A percentile compares a stretch with the other conserved stretches of the same genome.
Conservation (phyloP, 495 filamentous ascomycete genomes). For the Margaritispora aquatica region DNA sequence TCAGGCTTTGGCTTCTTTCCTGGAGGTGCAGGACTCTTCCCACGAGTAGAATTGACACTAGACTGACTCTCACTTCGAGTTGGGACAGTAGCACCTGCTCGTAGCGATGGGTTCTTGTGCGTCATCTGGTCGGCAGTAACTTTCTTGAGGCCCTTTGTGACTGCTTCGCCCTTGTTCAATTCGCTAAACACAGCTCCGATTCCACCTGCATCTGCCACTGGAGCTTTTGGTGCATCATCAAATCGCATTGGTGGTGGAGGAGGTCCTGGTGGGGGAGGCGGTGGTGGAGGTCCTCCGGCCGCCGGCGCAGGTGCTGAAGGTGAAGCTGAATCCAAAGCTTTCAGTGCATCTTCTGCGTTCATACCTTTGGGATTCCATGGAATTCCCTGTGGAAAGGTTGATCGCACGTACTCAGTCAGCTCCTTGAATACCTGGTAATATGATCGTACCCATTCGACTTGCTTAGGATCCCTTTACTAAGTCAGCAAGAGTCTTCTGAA, state of each 20-base stretch:
- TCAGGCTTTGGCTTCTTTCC: conserved; percentile 92
- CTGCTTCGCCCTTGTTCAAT: conserved; percentile 77
- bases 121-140: conserved; percentile 94
- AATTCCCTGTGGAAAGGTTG: conserved; percentile 70
- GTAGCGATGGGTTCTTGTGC: conserved; percentile 94
- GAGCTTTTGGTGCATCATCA: conserved; percentile 37
- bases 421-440: conserved; percentile 84
- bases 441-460: conserved; percentile 79
- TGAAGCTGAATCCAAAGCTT: conserved; percentile 39
- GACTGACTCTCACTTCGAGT: conserved; percentile 47
- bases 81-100: conserved; percentile 64
- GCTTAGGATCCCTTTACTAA: conserved; percentile 56
- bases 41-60: conserved; percentile 39
- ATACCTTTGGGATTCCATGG: conserved; percentile 85
- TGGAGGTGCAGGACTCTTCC: conserved; percentile 71
- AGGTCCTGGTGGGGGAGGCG: conserved; percentile 72
- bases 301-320: conserved; percentile 27
- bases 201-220: conserved; percentile 40
- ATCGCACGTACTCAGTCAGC: conserved; percentile 72
- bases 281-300: conserved; percentile 44
- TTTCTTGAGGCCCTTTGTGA: conserved; percentile 84
- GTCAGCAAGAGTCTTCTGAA: conserved; percentile 3
- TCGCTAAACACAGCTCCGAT: conserved; percentile 84
- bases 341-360: conserved; percentile 63
- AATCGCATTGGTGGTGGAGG: conserved; percentile 54